Evolutionary conservation across 192 early-diverging fungal genomes (phyloP).

Genomic region (Spinellus fusiger): DNA sequence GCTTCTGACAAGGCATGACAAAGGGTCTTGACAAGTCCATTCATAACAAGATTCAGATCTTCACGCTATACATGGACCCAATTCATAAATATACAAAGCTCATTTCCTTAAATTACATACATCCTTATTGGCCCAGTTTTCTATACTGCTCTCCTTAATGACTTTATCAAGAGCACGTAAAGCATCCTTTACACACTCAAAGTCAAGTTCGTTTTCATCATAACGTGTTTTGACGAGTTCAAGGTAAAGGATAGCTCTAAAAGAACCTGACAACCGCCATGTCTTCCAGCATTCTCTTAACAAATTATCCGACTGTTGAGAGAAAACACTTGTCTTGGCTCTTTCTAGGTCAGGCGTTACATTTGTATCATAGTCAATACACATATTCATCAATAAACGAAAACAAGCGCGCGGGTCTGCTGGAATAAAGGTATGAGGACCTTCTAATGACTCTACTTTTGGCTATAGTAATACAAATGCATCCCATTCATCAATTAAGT

Average conservation of each 20-base stretch:
- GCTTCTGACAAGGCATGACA: slow-evolving; percentile 16
- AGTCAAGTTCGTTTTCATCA: slow-evolving; percentile 28
- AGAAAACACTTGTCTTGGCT: slow-evolving; percentile 37
- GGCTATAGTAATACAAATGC: not conserved
- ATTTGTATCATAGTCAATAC: slow-evolving; percentile 52
- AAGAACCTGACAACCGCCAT: slow-evolving; percentile 57
- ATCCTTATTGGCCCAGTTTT: slow-evolving; percentile 52
- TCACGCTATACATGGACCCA: slow-evolving; percentile 31
- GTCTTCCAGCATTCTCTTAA: slow-evolving; percentile 63
- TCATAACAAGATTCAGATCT: slow-evolving; percentile 38
- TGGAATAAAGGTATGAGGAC: slow-evolving; percentile 48
- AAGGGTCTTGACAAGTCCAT: slow-evolving; percentile 39
- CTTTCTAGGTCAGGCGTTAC: slow-evolving; percentile 32
- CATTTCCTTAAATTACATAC: slow-evolving; percentile 23
- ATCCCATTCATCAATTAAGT: not conserved
- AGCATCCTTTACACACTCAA: slow-evolving; percentile 34
- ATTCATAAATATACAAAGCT: not conserved
- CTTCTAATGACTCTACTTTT: slow-evolving; percentile 10
- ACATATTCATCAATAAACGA: slow-evolving; percentile 51
- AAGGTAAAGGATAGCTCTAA: slow-evolving; percentile 44
- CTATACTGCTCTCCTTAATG: slow-evolving; percentile 40
- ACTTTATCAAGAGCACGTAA: slow-evolving; percentile 31
- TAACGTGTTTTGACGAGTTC: slow-evolving; percentile 41
- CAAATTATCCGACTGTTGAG: slow-evolving; percentile 48
- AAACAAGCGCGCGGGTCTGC: slow-evolving; percentile 54